These are phyloP conservation scores for Sanghuangporus sanghuang DNA, from an alignment of 1,284 basidiomycete genomes.

Conservation along the genomic window DNA sequence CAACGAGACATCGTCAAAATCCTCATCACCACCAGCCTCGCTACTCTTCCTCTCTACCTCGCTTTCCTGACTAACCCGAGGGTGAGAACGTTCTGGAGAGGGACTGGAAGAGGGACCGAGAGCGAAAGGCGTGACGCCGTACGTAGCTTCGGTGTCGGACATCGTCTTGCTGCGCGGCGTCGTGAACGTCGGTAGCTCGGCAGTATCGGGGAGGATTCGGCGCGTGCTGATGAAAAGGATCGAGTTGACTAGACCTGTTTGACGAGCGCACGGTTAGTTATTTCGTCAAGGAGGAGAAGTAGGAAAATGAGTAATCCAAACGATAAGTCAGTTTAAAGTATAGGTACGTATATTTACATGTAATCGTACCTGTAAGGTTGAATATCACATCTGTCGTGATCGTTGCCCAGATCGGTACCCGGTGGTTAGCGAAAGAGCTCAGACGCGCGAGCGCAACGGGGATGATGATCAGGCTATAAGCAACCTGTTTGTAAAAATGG, in stretches of 20 bases:
- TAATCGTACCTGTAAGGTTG: constrained; percentile 30
- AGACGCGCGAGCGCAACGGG: constrained; percentile 32
- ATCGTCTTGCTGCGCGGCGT: constrained; percentile 11
- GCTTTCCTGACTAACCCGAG: neutral
- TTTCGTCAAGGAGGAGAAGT: too few relatives aligned
- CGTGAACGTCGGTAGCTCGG: constrained; percentile 17
- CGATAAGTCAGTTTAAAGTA: too few relatives aligned
- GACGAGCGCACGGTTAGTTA: neutral
- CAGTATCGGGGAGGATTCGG: constrained; percentile 15
- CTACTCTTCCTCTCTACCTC: neutral
- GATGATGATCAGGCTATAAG: constrained; percentile 30
- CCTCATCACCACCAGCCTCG: neutral
- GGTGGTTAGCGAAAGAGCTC: constrained; percentile 26
- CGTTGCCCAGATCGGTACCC: constrained; percentile 29
- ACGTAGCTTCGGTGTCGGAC: constrained; percentile 6
- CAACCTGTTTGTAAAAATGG: constrained; percentile 22
- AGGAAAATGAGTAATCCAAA: too few relatives aligned
- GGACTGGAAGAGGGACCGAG: neutral
- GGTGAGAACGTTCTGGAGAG: neutral
- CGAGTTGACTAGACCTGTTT: constrained; percentile 20
- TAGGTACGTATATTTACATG: too few relatives aligned
- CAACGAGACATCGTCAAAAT: neutral
- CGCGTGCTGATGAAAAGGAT: constrained; percentile 20
- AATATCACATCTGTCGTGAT: constrained; percentile 29
- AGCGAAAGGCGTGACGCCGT: constrained; percentile 13